Percentiles rank a stretch among this genome's conserved stretches.
phyloP scores from a whole-genome alignment of 228 moss, liverwort and hornwort species.

The Sphagnum fallax region DNA sequence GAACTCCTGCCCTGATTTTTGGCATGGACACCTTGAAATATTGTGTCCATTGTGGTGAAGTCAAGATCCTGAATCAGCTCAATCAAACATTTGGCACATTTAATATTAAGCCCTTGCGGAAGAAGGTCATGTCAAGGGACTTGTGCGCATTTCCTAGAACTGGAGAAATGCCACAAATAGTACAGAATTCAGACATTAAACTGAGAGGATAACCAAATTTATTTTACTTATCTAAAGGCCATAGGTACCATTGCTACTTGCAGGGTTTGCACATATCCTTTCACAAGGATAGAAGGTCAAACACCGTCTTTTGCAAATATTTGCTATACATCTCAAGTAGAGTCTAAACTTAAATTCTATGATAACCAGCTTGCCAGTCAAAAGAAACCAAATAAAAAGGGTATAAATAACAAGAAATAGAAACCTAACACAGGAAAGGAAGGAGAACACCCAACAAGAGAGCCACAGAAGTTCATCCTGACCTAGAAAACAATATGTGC shows the following conservation, averaged over 20 bases:
- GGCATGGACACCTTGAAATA: slow-evolving; percentile 39
- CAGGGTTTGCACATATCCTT: neutral
- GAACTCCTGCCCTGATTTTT: slow-evolving; percentile 46
- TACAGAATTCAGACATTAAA: slow-evolving; percentile 12
- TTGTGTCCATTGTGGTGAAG: slow-evolving; percentile 36
- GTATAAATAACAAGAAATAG: too few relatives aligned
- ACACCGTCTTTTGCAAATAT: too few relatives aligned
- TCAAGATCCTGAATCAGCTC: neutral
- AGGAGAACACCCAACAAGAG: neutral
- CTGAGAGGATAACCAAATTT: neutral
- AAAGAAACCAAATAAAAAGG: too few relatives aligned
- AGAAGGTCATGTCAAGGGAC: slow-evolving; percentile 20
- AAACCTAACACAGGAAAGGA: neutral
- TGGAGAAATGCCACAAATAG: slow-evolving; percentile 16
- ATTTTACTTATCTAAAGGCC: neutral
- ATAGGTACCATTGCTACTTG: neutral
- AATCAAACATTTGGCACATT: neutral
- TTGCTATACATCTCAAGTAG: too few relatives aligned
- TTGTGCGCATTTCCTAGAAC: neutral
- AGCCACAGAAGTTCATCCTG: neutral
- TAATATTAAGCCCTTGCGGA: slow-evolving; percentile 18
- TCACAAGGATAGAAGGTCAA: neutral
- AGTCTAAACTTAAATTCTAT: too few relatives aligned
- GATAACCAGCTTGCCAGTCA: too few relatives aligned
- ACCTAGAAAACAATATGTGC: too few relatives aligned